Evolutionary conservation across 768 basidiomycete genomes (phyloP), one percentile per base, ranked within the genome.

Genomic region (Pisolithus orientalis): DNA sequence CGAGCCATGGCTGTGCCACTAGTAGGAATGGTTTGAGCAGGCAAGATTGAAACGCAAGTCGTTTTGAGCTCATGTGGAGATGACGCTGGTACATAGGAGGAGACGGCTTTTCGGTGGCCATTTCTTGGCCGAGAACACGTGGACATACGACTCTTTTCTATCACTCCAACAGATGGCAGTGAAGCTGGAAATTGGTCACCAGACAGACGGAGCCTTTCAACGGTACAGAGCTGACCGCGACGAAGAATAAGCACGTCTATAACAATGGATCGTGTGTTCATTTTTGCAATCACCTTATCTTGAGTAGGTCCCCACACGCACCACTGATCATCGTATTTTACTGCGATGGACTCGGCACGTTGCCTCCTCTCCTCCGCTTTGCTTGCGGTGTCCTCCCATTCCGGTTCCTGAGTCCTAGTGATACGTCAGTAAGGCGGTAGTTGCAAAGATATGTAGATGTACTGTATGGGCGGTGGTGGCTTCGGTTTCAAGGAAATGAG

Each of bases 321-420:
- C 39, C 29, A 68, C 29, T 25, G 77, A 52, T 52, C 58, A 61
- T 17, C 59, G 17, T 61, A 59, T 39, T 78, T 72, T 16, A 80
- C 67, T 1, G 80, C 73, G 27, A 66, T 68, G 5, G 66, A 65
- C 51, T 67, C 44, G 1, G 80, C 72, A 21, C 64, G 72, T 49
- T 60, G 59, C 54, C 60, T 63, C 45, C 82, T 76, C 47, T 69
- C 59, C 42, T 68, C 56, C n/a, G 80, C 80, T 57, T 74, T 69
- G 13, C 34, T 56, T 45, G 69, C 62, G 45, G 61, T 70, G 55
- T 83, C 82, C 58, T 83, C 82, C 5, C 58, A 69, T 29, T 75
- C 76, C 1, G 80, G 81, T 50, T 73, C 77, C 39, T 68, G 71
- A 24, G 71, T 73, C 57, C 79, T 81, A 49, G n/a, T 44, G 21